These are phyloP conservation scores for Trichoderma lentiforme DNA, from an alignment of 2,329 filamentous ascomycete genomes.

Conservation along the genomic window DNA sequence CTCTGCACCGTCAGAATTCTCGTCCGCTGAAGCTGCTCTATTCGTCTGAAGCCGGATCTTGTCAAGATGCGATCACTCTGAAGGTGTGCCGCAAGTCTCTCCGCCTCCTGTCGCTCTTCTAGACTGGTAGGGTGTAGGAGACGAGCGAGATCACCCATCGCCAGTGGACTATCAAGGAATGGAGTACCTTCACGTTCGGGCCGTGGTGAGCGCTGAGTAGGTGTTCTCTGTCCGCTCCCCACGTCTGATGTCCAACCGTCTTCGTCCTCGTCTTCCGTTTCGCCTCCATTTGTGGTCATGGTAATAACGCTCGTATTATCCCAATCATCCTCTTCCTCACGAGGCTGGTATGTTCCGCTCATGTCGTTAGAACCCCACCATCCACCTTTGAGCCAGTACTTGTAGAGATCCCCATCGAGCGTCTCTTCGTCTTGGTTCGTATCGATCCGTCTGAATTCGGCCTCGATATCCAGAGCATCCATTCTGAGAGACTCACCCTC, in stretches of 20 bases:
- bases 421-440: slow-evolving; percentile 55
- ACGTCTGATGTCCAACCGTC: slow-evolving; percentile 46
- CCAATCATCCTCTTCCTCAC: slow-evolving; percentile 54
- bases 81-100: slow-evolving; percentile 76
- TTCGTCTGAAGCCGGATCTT: slow-evolving; percentile 69
- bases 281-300: slow-evolving; percentile 39
- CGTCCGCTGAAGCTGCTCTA: slow-evolving; percentile 65
- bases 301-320: slow-evolving; percentile 83
- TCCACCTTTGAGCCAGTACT: slow-evolving; percentile 78
- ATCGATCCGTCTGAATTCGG: slow-evolving; percentile 63
- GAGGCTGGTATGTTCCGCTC: slow-evolving; percentile 72
- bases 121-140: slow-evolving; percentile 76
- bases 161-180: slow-evolving; percentile 59
- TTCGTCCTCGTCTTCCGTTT: slow-evolving; percentile 38
- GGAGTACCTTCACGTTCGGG: slow-evolving; percentile 53
- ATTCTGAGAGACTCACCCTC: neutral
- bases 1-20: slow-evolving; percentile 50
- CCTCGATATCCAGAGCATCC: slow-evolving; percentile 66
- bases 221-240: slow-evolving; percentile 60
- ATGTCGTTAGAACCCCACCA: slow-evolving; percentile 81
- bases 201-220: slow-evolving; percentile 62
- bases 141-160: slow-evolving; percentile 67
- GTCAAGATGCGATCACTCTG: slow-evolving; percentile 71
- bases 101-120: slow-evolving; percentile 78
- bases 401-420: slow-evolving; percentile 72